Evolutionary conservation across 1,284 basidiomycete species (phyloP).

Genomic region (Heliocybe sulcata): DNA sequence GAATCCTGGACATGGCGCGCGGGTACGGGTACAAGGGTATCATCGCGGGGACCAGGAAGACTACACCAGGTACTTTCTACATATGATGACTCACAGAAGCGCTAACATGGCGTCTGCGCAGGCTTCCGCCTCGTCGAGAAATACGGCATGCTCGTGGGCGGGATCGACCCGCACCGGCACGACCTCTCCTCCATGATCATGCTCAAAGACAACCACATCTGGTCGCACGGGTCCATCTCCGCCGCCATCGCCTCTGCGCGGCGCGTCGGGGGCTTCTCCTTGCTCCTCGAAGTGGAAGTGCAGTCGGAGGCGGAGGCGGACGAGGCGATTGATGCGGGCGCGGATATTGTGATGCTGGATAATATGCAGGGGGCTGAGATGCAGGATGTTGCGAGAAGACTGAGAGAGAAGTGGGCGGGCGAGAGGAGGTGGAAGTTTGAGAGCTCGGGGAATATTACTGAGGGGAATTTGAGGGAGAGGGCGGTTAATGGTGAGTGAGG

Average conservation of each 20-base stretch:
- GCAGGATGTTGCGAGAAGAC: conserved; percentile 53
- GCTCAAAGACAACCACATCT: conserved; percentile 99
- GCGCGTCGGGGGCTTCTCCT: conserved; percentile 86
- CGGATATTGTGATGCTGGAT: conserved; percentile 98
- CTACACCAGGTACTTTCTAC: conserved; percentile 74
- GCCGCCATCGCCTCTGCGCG: conserved; percentile 82
- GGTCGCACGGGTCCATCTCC: conserved; percentile 94
- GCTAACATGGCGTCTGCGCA: conserved; percentile 20
- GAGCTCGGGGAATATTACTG: conserved; percentile 90
- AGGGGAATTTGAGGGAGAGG: conserved; percentile 68
- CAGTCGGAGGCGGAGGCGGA: conserved; percentile 84
- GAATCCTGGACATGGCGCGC: conserved; percentile 76
- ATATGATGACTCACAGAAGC: conserved; percentile 22
- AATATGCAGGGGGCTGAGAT: conserved; percentile 83
- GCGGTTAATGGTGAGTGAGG: conserved; percentile 64
- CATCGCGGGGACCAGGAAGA: conserved; percentile 95
- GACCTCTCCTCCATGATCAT: conserved; percentile 99
- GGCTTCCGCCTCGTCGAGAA: conserved; percentile 97
- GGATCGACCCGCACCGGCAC: conserved; percentile 94
- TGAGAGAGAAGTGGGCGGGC: conserved; percentile 75
- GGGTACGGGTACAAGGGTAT: conserved; percentile 81
- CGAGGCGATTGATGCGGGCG: conserved; percentile 94
- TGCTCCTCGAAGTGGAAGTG: conserved; percentile 94
- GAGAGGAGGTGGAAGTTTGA: conserved; percentile 84
- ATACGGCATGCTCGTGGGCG: conserved; percentile 98